Conservation (phyloP, 768 basidiomycete genomes). For the Boletus subcaerulescens region DNA sequence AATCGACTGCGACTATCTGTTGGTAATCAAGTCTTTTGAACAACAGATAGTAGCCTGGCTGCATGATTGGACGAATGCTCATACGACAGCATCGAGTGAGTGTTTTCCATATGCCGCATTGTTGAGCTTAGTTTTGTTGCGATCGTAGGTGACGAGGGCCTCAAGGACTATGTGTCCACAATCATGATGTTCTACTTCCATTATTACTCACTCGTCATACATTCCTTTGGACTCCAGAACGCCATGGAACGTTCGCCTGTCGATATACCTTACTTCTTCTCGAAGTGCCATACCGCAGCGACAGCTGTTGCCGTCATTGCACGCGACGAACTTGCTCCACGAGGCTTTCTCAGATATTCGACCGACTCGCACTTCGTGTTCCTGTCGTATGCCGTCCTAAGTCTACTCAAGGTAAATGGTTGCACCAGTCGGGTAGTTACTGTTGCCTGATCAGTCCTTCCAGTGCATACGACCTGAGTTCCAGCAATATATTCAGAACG, state of each 20-base stretch:
- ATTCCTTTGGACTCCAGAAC: slow-evolving; percentile 95
- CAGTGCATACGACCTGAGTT: slow-evolving; percentile 86
- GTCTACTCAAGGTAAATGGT: slow-evolving; percentile 75
- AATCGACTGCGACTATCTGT: slow-evolving; percentile 78
- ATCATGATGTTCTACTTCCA: slow-evolving; percentile 72
- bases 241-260: slow-evolving; percentile 76
- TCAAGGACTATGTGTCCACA: slow-evolving; percentile 25
- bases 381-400: slow-evolving; percentile 89
- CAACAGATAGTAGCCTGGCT: slow-evolving; percentile 65
- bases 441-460: slow-evolving; percentile 12
- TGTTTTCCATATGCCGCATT: neutral
- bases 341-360: slow-evolving; percentile 75
- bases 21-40: slow-evolving; percentile 82
- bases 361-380: slow-evolving; percentile 92
- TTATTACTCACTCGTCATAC: slow-evolving; percentile 84
- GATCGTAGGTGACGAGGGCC: slow-evolving; percentile 24
- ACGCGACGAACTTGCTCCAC: slow-evolving; percentile 74
- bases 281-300: slow-evolving; percentile 71
- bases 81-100: slow-evolving; percentile 18
- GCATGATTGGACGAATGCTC: slow-evolving; percentile 46
- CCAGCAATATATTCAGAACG: slow-evolving; percentile 68
- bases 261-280: slow-evolving; percentile 83
- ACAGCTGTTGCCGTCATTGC: slow-evolving; percentile 68
- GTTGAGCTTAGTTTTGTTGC: slow-evolving; percentile 1
- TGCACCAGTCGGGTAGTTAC: neutral